Evolutionary conservation across 495 filamentous ascomycete species (phyloP).

Genomic region (Lepraria neglecta): DNA sequence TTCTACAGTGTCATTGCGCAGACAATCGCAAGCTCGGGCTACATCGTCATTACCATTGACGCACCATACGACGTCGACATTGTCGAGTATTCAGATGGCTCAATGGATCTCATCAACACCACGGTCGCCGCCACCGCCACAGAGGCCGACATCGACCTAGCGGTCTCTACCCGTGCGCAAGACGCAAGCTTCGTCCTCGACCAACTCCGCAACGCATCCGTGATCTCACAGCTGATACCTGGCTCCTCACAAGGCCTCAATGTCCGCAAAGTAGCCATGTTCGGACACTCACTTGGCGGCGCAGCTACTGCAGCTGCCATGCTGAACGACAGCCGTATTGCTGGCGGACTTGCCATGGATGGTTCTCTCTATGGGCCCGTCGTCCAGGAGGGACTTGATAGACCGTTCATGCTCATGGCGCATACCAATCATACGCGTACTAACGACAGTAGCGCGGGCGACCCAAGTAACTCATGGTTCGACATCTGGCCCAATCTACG

Average conservation of each 20-base stretch:
- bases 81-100: constrained; percentile 46
- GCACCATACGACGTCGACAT: constrained; percentile 44
- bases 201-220: constrained; percentile 28
- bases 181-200: constrained; percentile 38
- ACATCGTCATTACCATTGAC: constrained; percentile 44
- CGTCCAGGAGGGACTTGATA: constrained; percentile 25
- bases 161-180: constrained; percentile 29
- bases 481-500: constrained; percentile 28
- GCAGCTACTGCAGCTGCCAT: constrained; percentile 41
- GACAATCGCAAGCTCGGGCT: constrained; percentile 44
- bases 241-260: neutral
- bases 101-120: constrained; percentile 24
- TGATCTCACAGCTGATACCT: constrained; percentile 18
- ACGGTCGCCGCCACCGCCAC: constrained; percentile 9
- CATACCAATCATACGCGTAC: constrained; percentile 23
- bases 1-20: constrained; percentile 40
- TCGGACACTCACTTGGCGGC: constrained; percentile 54
- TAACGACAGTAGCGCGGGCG: constrained; percentile 13
- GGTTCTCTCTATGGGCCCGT: constrained; percentile 37
- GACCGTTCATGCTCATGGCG: constrained; percentile 35
- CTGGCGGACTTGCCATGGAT: constrained; percentile 45
- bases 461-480: constrained; percentile 24
- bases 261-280: constrained; percentile 34
- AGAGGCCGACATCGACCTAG: constrained; percentile 6
- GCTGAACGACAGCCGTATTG: constrained; percentile 36